Conservation (phyloP, 1,284 basidiomycete species). For the Ganoderma multipileum region DNA sequence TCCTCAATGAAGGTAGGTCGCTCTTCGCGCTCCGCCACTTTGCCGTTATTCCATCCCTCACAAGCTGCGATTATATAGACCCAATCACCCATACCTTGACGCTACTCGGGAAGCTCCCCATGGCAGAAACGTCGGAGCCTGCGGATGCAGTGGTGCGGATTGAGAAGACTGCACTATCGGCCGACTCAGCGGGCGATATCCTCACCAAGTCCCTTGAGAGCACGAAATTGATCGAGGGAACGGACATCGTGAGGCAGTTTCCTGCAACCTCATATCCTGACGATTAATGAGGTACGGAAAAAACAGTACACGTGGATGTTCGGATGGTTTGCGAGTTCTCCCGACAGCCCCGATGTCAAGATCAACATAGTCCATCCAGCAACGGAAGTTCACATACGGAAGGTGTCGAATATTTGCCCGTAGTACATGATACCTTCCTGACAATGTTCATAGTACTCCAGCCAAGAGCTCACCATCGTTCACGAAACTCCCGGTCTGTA, state of each 20-base stretch:
- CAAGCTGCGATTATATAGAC: conserved; percentile 45
- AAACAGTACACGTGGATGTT: conserved; percentile 51
- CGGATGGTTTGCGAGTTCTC: conserved; percentile 47
- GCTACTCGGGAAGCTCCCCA: conserved; percentile 49
- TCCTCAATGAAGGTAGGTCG: conserved; percentile 62
- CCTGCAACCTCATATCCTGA: too few species aligned
- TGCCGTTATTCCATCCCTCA: not conserved
- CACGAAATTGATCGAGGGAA: conserved; percentile 47
- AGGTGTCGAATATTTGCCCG: conserved; percentile 48
- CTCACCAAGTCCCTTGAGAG: conserved; percentile 37
- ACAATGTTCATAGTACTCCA: conserved; percentile 68
- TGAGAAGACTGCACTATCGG: conserved; percentile 60
- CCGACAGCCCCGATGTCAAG: conserved; percentile 53
- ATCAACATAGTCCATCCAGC: conserved; percentile 85
- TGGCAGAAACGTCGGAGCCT: conserved; percentile 28
- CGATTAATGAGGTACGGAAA: too few species aligned
- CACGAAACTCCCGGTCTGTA: conserved; percentile 85
- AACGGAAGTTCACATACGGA: conserved; percentile 83
- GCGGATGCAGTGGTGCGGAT: conserved; percentile 63
- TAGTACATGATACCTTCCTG: not conserved
- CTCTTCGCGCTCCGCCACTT: not conserved
- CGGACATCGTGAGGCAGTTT: conserved; percentile 50
- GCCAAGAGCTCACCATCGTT: conserved; percentile 77
- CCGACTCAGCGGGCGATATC: conserved; percentile 37
- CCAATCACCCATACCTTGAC: conserved; percentile 53